Percentiles rank a stretch among this genome's conserved stretches.
Evolutionary conservation across 176 grass and related monocot genomes (phyloP).

Genomic region (Bolboschoenus planiculmis): DNA sequence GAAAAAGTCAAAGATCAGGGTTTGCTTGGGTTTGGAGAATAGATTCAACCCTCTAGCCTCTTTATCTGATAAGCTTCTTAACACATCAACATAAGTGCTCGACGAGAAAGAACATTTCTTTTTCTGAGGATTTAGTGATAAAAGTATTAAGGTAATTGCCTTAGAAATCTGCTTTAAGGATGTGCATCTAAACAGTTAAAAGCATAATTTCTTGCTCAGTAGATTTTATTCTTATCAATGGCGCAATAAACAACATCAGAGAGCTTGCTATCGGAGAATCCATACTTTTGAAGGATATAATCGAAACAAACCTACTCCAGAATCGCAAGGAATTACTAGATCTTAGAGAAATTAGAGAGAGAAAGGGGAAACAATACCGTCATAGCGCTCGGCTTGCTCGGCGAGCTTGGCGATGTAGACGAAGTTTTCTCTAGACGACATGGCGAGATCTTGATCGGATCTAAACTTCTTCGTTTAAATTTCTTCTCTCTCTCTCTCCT

Average conservation of each 20-base stretch:
- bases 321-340: neutral
- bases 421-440: slow-evolving; percentile 24
- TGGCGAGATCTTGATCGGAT: slow-evolving; percentile 22
- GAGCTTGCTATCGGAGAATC: neutral
- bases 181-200: neutral
- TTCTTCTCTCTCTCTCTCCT: neutral
- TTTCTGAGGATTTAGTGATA: neutral
- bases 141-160: neutral
- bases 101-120: neutral
- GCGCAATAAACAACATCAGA: neutral
- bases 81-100: neutral
- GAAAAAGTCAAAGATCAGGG: neutral
- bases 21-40: neutral
- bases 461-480: neutral
- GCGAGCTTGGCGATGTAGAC: slow-evolving; percentile 27
- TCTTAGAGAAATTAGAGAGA: neutral
- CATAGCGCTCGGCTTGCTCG: slow-evolving; percentile 28
- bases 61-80: neutral
- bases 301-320: neutral
- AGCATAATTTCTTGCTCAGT: neutral
- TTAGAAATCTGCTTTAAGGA: neutral
- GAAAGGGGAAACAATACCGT: neutral
- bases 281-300: neutral
- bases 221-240: neutral
- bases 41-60: neutral